A percentile compares a stretch with the other conserved stretches of the same genome.
Conservation (phyloP, 2,329 filamentous ascomycete species). For the Phialocephala sp. region DNA sequence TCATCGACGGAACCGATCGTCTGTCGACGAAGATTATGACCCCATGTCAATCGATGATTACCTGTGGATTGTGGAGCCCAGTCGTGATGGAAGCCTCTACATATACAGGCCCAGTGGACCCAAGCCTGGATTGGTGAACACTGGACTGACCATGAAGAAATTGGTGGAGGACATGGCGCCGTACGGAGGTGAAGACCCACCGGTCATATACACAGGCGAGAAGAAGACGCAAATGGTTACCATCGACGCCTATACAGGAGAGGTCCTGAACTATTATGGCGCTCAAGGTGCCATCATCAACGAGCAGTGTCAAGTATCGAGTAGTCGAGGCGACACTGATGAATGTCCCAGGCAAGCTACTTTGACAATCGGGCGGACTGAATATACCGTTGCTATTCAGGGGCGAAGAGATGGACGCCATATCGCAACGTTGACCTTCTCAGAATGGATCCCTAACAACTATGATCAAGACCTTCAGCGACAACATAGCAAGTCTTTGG, state of each 20-base stretch:
- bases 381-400: conserved; percentile 89
- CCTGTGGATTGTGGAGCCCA: conserved; percentile 95
- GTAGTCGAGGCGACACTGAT: conserved; percentile 62
- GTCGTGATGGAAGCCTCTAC: conserved; percentile 83
- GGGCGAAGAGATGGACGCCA: conserved; percentile 73
- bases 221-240: conserved; percentile 92
- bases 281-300: conserved; percentile 71
- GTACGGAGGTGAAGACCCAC: conserved; percentile 74
- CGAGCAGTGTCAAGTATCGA: conserved; percentile 60
- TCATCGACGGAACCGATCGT: conserved; percentile 71
- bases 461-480: conserved; percentile 85
- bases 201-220: conserved; percentile 86
- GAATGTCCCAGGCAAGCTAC: conserved; percentile 83
- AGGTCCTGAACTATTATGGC: conserved; percentile 83
- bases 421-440: conserved; percentile 89
- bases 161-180: conserved; percentile 84
- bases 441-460: conserved; percentile 94
- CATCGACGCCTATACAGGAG: conserved; percentile 84
- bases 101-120: conserved; percentile 75
- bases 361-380: conserved; percentile 81
- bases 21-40: conserved; percentile 61
- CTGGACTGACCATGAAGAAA: conserved; percentile 80
- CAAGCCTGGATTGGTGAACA: conserved; percentile 64
- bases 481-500: conserved; percentile 81
- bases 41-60: conserved; percentile 76